Evolutionary conservation across 208 protist species (phyloP).

Genomic region (Leptomonas seymouri): DNA sequence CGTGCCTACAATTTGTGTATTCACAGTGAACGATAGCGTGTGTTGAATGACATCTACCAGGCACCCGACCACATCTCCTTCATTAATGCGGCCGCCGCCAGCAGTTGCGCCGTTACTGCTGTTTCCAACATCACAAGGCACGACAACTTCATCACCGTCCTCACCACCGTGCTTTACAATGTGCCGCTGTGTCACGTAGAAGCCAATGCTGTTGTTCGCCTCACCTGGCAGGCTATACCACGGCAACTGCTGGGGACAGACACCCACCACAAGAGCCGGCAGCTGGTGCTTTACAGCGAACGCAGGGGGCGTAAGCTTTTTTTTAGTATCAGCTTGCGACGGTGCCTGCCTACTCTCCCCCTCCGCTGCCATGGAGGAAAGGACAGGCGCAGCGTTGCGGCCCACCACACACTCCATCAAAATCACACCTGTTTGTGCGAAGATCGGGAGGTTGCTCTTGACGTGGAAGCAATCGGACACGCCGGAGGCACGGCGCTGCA

Average conservation of each 20-base stretch:
- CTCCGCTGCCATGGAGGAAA: not conserved
- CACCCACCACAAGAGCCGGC: conserved; percentile 56
- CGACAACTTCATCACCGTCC: conserved; percentile 47
- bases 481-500: conserved; percentile 26
- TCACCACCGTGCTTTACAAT: conserved; percentile 55
- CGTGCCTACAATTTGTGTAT: conserved; percentile 39
- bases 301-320: not conserved
- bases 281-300: not conserved
- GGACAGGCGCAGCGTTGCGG: not conserved
- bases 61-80: conserved; percentile 69
- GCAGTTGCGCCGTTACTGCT: conserved; percentile 12
- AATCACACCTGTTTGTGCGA: conserved; percentile 49
- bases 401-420: conserved; percentile 68
- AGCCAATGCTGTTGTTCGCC: conserved; percentile 65
- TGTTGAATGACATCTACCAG: conserved; percentile 68
- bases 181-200: conserved; percentile 68
- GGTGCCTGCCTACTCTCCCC: not conserved
- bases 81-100: conserved; percentile 30
- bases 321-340: not conserved
- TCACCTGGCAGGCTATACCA: conserved; percentile 65
- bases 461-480: conserved; percentile 55
- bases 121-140: conserved; percentile 26
- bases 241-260: conserved; percentile 51
- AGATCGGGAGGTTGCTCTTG: conserved; percentile 52
- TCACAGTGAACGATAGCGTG: conserved; percentile 72